Percentiles rank a stretch among this genome's conserved stretches.
phyloP scores from a whole-genome alignment of 2,329 filamentous ascomycete species.

The Xylariaceae sp. region DNA sequence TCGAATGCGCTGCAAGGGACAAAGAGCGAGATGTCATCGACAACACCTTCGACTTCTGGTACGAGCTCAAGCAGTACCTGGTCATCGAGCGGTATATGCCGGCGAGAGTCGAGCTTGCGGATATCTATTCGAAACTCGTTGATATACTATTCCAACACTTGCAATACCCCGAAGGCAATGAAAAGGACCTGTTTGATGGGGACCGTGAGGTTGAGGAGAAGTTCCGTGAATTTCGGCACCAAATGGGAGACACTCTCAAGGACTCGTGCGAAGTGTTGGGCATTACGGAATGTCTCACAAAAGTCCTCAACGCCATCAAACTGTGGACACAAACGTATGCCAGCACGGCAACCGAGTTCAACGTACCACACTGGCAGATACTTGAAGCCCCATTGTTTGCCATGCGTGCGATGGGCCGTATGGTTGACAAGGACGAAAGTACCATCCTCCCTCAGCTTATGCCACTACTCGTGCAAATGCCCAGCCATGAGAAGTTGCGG shows the following conservation, averaged over 20 bases:
- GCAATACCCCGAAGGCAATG: constrained; percentile 72
- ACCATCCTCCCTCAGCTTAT: constrained; percentile 88
- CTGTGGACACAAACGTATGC: constrained; percentile 82
- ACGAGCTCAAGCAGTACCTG: constrained; percentile 94
- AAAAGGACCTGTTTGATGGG: constrained; percentile 85
- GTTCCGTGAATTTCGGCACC: constrained; percentile 91
- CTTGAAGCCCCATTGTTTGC: constrained; percentile 92
- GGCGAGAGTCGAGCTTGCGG: constrained; percentile 68
- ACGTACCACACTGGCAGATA: constrained; percentile 92
- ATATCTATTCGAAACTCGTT: constrained; percentile 83
- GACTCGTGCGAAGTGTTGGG: constrained; percentile 96
- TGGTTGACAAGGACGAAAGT: constrained; percentile 86
- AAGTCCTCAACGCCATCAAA: constrained; percentile 82
- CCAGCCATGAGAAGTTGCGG: constrained; percentile 92
- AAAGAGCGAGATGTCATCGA: constrained; percentile 86
- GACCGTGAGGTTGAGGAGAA: constrained; percentile 95
- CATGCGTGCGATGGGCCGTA: constrained; percentile 90
- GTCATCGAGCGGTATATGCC: constrained; percentile 85
- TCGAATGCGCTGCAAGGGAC: constrained; percentile 88
- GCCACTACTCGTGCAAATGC: constrained; percentile 88
- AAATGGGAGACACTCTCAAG: constrained; percentile 97
- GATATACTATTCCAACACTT: constrained; percentile 90
- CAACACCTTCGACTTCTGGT: constrained; percentile 96
- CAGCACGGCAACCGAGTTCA: constrained; percentile 62
- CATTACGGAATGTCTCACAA: constrained; percentile 81